A percentile compares a stretch with the other conserved stretches of the same genome.
Evolutionary conservation across 1,139 yeast species (phyloP).

Genomic region (Scheffersomyces insectosa): DNA sequence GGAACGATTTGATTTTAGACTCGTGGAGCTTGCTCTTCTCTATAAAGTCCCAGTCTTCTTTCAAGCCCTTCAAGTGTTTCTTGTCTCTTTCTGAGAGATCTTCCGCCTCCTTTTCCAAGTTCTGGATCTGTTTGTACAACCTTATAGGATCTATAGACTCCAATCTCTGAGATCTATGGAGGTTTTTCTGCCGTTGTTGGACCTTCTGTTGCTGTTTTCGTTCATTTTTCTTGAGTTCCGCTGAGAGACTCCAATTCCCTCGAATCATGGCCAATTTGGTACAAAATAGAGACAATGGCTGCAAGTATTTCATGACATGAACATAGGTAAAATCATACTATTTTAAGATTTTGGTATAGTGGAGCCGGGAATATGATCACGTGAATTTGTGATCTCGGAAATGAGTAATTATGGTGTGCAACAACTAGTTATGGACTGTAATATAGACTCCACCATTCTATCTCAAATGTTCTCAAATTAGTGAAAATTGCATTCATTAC

Average conservation of each 20-base stretch:
- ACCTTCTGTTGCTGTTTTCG: constrained; percentile 36
- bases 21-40: constrained; percentile 34
- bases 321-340: no score
- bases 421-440: no score
- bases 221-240: constrained; percentile 42
- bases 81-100: constrained; percentile 20
- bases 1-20: constrained; percentile 26
- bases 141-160: constrained; percentile 33
- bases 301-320: no score
- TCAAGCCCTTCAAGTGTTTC: constrained; percentile 24
- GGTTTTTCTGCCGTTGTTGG: constrained; percentile 41
- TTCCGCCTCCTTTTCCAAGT: constrained; percentile 19
- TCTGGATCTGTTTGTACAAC: constrained; percentile 30
- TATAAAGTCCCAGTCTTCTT: constrained; percentile 45
- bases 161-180: constrained; percentile 28
- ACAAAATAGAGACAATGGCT: not conserved
- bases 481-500: no score
- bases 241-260: constrained; percentile 45
- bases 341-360: no score
- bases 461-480: no score
- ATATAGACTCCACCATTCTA: no score
- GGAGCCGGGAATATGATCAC: no score
- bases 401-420: no score
- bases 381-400: no score
- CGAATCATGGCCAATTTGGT: constrained; percentile 32